phyloP scores from a whole-genome alignment of 23 red algal species.

The Gracilaria domingensis region DNA sequence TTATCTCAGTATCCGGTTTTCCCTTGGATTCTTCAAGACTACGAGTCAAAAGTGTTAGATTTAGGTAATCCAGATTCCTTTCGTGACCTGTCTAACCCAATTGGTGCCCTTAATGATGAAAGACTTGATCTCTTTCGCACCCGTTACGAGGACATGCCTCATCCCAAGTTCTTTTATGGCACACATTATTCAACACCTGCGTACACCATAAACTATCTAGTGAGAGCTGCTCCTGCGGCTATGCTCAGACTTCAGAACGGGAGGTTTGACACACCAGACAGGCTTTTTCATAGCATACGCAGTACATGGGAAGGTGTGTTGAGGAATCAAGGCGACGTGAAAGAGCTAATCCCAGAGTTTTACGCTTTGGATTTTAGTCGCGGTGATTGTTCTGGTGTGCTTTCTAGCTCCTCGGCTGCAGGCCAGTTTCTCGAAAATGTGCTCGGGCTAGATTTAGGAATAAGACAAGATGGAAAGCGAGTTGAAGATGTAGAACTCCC shows the following conservation, averaged over 20 bases:
- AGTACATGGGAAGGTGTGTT: constrained; percentile 73
- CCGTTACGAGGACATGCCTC: constrained; percentile 68
- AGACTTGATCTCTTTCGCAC: constrained; percentile 37
- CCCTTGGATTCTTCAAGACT: constrained; percentile 89
- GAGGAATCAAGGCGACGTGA: constrained; percentile 70
- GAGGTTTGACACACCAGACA: constrained; percentile 82
- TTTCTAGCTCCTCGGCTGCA: constrained; percentile 32
- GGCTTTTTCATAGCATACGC: constrained; percentile 80
- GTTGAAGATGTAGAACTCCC: constrained; percentile 82
- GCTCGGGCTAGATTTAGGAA: constrained; percentile 67
- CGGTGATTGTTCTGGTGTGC: constrained; percentile 41
- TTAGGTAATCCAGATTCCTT: constrained; percentile 60
- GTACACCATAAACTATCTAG: constrained; percentile 79
- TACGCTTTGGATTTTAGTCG: constrained; percentile 39
- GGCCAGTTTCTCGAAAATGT: constrained; percentile 78
- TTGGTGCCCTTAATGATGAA: constrained; percentile 68
- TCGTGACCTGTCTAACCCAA: constrained; percentile 84
- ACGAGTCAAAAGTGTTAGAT: constrained; percentile 58
- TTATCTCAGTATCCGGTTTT: constrained; percentile 92
- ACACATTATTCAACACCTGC: constrained; percentile 93
- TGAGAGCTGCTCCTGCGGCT: constrained; percentile 79
- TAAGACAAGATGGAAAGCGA: constrained; percentile 78
- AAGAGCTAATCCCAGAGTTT: constrained; percentile 92
- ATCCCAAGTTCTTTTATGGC: constrained; percentile 78
- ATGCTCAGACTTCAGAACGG: constrained; percentile 86